Evolutionary conservation across 768 basidiomycete species (phyloP).

Genomic region (Boletus barrowsii): DNA sequence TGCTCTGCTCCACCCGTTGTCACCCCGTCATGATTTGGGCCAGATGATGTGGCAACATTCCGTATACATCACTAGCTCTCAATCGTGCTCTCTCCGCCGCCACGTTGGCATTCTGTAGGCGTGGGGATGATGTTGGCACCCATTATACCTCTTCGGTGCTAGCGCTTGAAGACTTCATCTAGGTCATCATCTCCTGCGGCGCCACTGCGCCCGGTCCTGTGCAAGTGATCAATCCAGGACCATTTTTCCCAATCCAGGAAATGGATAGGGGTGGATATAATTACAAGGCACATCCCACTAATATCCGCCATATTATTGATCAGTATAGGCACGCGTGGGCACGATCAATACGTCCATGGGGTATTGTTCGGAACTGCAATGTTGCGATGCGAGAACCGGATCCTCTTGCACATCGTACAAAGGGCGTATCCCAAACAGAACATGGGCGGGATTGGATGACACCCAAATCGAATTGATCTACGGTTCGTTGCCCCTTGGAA

Average conservation of each 20-base stretch:
- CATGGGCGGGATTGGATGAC: not conserved
- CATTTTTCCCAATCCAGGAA: not conserved
- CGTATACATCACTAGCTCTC: too few relatives aligned
- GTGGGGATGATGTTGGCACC: not conserved
- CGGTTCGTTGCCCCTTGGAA: not conserved
- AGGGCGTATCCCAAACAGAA: not conserved
- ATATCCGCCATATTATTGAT: conserved; percentile 8
- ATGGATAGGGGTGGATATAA: not conserved
- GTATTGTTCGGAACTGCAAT: too few relatives aligned
- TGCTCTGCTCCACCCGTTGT: too few relatives aligned
- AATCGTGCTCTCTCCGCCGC: too few relatives aligned
- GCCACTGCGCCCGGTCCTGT: not conserved
- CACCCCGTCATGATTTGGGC: too few relatives aligned
- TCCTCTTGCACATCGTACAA: not conserved
- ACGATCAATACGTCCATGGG: not conserved
- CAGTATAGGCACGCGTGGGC: not conserved
- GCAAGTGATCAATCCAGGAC: not conserved
- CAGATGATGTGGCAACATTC: too few relatives aligned
- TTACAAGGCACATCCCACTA: not conserved
- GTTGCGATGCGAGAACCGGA: too few relatives aligned
- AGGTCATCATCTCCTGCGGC: not conserved
- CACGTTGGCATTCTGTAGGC: not conserved
- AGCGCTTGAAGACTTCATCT: not conserved
- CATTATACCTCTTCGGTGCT: not conserved
- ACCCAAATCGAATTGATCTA: conserved; percentile 4